Evolutionary conservation across 2,329 filamentous ascomycete genomes (phyloP).

Genomic region (Fusarium sp.): DNA sequence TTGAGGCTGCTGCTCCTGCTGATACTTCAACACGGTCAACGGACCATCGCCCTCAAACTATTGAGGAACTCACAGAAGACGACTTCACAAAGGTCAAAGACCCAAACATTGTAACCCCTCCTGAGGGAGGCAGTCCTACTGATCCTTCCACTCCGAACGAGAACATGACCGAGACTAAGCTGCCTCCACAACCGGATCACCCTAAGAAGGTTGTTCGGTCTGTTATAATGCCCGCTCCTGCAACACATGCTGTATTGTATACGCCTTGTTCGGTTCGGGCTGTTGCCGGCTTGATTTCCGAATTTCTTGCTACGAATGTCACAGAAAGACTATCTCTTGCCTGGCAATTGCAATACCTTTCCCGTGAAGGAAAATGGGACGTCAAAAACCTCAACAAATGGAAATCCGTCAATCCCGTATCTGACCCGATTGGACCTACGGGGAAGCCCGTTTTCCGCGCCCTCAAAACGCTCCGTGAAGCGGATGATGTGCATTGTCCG

Average conservation of each 20-base stretch:
- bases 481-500: constrained; percentile 85
- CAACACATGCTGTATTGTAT: constrained; percentile 87
- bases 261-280: constrained; percentile 79
- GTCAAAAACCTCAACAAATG: constrained; percentile 96
- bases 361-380: constrained; percentile 94
- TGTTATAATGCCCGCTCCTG: constrained; percentile 77
- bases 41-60: constrained; percentile 51
- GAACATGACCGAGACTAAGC: constrained; percentile 50
- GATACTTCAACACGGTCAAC: constrained; percentile 49
- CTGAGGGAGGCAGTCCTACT: constrained; percentile 55
- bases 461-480: constrained; percentile 92
- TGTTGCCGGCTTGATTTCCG: constrained; percentile 82
- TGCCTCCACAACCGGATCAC: constrained; percentile 61
- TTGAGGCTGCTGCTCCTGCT: constrained; percentile 64
- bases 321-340: constrained; percentile 82
- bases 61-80: constrained; percentile 48
- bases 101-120: constrained; percentile 37
- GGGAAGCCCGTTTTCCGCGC: constrained; percentile 77
- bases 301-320: constrained; percentile 80
- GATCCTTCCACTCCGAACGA: constrained; percentile 61
- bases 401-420: constrained; percentile 82
- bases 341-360: constrained; percentile 92
- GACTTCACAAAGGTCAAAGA: constrained; percentile 40
- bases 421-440: constrained; percentile 72
- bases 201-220: constrained; percentile 71